These are phyloP conservation scores for Termitomyces titanicus DNA, from an alignment of 768 basidiomycete species.

Conservation along the genomic window DNA sequence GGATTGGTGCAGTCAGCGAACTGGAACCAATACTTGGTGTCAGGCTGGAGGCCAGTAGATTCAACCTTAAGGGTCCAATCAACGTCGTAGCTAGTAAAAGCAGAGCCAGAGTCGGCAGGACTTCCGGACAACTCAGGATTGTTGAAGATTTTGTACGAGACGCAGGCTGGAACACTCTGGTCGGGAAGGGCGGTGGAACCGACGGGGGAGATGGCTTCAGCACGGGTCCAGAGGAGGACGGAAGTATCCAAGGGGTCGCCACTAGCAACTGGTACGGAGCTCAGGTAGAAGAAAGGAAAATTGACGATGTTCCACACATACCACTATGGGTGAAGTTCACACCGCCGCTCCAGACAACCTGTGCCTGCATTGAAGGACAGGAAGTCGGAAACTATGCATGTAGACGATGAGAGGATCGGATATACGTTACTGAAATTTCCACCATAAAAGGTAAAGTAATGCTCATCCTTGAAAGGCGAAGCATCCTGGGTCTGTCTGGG, in stretches of 20 bases:
- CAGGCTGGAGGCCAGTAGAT: constrained; percentile 43
- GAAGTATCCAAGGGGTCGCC: not conserved
- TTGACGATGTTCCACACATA: not conserved
- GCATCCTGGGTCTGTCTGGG: constrained; percentile 7
- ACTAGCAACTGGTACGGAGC: not conserved
- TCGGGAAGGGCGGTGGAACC: constrained; percentile 3
- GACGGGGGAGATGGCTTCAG: constrained; percentile 32
- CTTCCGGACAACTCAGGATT: constrained; percentile 30
- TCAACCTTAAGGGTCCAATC: constrained; percentile 64
- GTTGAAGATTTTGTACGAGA: constrained; percentile 41
- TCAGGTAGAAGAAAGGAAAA: not conserved
- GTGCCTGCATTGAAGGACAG: not conserved
- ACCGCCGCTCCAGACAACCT: not conserved
- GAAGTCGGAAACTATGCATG: not conserved
- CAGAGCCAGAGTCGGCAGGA: constrained; percentile 38
- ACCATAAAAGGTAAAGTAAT: constrained; percentile 9
- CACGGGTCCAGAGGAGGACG: constrained; percentile 44
- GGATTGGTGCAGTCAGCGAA: constrained; percentile 47
- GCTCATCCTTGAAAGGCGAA: constrained; percentile 7
- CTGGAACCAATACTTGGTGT: constrained; percentile 47
- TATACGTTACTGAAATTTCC: constrained; percentile 8
- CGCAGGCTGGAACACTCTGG: constrained; percentile 37
- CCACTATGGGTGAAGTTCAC: not conserved
- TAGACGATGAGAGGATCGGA: constrained; percentile 22
- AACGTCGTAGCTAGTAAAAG: constrained; percentile 55